Percentiles rank a stretch among this genome's conserved stretches.
These are phyloP conservation scores for Phialophora chinensis DNA, from an alignment of 2,329 filamentous ascomycete species.

Conservation along the genomic window DNA sequence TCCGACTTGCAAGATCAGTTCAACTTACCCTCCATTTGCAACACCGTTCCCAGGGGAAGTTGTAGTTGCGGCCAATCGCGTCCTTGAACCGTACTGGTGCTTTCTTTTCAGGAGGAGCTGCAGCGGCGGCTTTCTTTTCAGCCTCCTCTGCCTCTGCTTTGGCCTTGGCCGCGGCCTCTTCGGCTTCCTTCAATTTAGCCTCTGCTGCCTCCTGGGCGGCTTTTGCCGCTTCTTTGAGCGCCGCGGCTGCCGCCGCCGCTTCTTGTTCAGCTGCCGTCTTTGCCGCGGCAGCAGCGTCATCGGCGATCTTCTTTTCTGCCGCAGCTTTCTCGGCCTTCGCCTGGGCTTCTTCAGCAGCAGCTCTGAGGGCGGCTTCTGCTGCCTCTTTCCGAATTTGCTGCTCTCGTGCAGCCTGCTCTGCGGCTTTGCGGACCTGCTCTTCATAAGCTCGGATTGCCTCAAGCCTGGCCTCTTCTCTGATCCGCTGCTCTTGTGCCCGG, in stretches of 20 bases:
- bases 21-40: slow-evolving; percentile 77
- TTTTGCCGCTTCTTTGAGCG: slow-evolving; percentile 40
- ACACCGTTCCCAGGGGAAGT: slow-evolving; percentile 85
- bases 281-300: slow-evolving; percentile 48
- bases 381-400: slow-evolving; percentile 43
- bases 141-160: slow-evolving; percentile 42
- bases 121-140: slow-evolving; percentile 42
- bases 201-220: slow-evolving; percentile 45
- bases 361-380: slow-evolving; percentile 54
- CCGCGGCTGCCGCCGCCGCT: slow-evolving; percentile 46
- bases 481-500: slow-evolving; percentile 48
- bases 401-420: slow-evolving; percentile 38
- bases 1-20: slow-evolving; percentile 2
- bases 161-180: slow-evolving; percentile 44
- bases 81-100: slow-evolving; percentile 88
- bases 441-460: slow-evolving; percentile 37
- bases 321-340: slow-evolving; percentile 51
- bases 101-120: slow-evolving; percentile 63
- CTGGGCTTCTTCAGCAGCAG: slow-evolving; percentile 55
- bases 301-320: slow-evolving; percentile 45
- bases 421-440: slow-evolving; percentile 31
- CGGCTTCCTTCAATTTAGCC: slow-evolving; percentile 44
- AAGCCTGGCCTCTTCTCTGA: slow-evolving; percentile 35
- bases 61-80: slow-evolving; percentile 88
- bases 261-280: slow-evolving; percentile 48